Evolutionary conservation across 2,329 filamentous ascomycete genomes (phyloP), one percentile per base, ranked within the genome.

Genomic region (Sporothrix pseudoabietina): DNA sequence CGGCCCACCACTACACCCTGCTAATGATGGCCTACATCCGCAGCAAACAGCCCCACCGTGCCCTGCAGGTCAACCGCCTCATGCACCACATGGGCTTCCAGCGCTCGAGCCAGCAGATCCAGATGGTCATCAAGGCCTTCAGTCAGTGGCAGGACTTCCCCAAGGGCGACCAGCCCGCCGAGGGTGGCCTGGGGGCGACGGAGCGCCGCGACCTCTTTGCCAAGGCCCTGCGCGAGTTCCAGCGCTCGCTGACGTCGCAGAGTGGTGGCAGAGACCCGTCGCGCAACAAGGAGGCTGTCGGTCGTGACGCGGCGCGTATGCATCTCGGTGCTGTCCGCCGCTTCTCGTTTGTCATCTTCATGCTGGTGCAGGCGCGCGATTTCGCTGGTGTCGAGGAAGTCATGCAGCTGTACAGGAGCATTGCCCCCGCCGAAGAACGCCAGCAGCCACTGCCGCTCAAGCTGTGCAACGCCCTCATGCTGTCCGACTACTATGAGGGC

Each of bases 391-490:
- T 83, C 59, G 80, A 84, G 44, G 81, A 84, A 65, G 82, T 85
- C 72, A 83, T 86, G 47, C 79, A 84, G 4, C 80, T 85, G 19
- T 88, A 88, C 77, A 80, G 82, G 41, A 79, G 80, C 63, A 77
- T 83, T 26, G 81, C 85, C 1, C 66, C 66, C 39, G 81, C 80
- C 2, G 72, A 72, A 22, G 74, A 71, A 59, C 74, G 75, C 61
- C 73, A 78, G 16, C 78, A 82, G 10, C 75, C 80, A 0, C 81
- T 87, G 19, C 87, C 90, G 0, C 81, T 89, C 2, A 80, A 83
- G 59, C 76, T 94, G 72, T 81, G 92, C 30, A 85, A 85, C 69
- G 86, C 90, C 9, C 81, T 95, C 73, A 94, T 97, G 91, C 83
- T 86, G 30, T 85, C 89, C 0, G 87, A 92, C 78, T 82, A 89